phyloP scores from a whole-genome alignment of 208 protist genomes.

The Acanthamoeba triangularis region DNA sequence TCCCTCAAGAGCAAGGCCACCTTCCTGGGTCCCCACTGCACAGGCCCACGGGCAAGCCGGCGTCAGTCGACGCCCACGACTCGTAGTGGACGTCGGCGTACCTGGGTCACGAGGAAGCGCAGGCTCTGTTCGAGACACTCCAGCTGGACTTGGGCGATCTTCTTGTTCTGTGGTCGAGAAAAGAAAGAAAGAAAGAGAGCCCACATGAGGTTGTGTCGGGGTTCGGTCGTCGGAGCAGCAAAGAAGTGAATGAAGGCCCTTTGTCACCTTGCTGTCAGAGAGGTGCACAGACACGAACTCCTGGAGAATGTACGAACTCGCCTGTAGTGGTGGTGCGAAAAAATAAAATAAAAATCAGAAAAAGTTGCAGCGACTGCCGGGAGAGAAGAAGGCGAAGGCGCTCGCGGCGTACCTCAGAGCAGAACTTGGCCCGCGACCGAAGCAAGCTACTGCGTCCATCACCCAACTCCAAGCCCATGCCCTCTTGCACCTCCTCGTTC shows the following conservation, averaged over 20 bases:
- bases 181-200: not conserved
- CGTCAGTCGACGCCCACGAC: not conserved
- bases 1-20: constrained; percentile 1
- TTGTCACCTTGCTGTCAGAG: not conserved
- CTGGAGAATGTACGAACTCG: not conserved
- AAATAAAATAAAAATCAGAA: not conserved
- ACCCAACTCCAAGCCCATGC: not conserved
- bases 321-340: not conserved
- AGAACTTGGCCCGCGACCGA: not conserved
- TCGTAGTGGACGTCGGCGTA: no score
- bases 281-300: not conserved
- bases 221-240: not conserved
- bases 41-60: not conserved
- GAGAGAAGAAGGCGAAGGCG: not conserved
- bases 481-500: constrained; percentile 32
- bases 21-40: constrained; percentile 29
- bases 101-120: constrained; percentile 25
- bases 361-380: not conserved
- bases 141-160: not conserved
- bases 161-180: not conserved
- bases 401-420: not conserved
- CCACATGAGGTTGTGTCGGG: not conserved
- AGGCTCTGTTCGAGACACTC: constrained; percentile 34
- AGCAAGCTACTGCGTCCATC: not conserved
- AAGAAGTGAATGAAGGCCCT: not conserved